Base-by-base conservation (phyloP, 192 early-diverging fungal genomes). In the Globomyces pollinis-pini region DNA sequence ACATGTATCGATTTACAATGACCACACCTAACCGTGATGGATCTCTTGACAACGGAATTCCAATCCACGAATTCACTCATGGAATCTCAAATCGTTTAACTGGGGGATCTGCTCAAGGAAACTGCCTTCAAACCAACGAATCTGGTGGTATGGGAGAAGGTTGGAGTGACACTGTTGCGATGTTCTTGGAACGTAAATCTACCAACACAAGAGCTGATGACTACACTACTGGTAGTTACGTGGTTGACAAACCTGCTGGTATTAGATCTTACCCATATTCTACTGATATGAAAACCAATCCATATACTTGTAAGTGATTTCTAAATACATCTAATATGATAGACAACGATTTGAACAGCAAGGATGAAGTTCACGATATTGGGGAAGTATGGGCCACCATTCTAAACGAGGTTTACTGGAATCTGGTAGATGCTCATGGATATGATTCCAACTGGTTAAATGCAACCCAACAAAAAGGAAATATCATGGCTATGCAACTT, bases 301-400 rank as follows among this genome's bases (percentile, higher is more conserved):
- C 66, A 35, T 43, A 34, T 66, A 58, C 24, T 28, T 75, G 59
- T 65, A 50, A 66, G n/a, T n/a, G n/a, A n/a, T n/a, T n/a, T n/a
- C n/a, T n/a, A n/a, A n/a, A n/a, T n/a, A n/a, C n/a, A n/a, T n/a
- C n/a, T n/a, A n/a, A n/a, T n/a, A n/a, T n/a, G n/a, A n/a, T n/a
- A n/a, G n/a, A n/a, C n/a, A n/a, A n/a, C n/a, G n/a, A n/a, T n/a
- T n/a, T n/a, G 44, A 56, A 64, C 55, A 36, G 60, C 31, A n/a
- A 63, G 8, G 50, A 29, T 8, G 59, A 59, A 54, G 79, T 81
- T n/a, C 82, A 86, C 58, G 54, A 52, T 16, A 71, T 84, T 44
- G 85, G 85, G 43, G 75, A 76, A 35, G 61, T 86, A 24, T 86
- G 85, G 85, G 72, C 75, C 2, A 55, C 63, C 21, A 78, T 83